Base-by-base conservation (phyloP, 2,329 filamentous ascomycete genomes). In the Tolypocladium pustulatum region DNA sequence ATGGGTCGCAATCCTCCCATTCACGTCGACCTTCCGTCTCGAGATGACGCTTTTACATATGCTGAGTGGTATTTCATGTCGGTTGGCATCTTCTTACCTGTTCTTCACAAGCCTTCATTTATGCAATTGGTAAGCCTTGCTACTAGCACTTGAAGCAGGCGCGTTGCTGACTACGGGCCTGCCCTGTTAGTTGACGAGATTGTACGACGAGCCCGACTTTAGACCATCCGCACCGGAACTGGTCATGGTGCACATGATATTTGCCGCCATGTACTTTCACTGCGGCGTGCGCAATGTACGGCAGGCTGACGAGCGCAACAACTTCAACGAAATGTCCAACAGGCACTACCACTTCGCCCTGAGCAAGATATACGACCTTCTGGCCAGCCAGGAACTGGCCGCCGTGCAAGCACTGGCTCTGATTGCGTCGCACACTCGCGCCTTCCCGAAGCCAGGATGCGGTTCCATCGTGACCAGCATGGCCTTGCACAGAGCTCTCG, bases 261-360 rank as follows among this genome's bases (percentile, higher is more conserved):
- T 94, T 60, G 87, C 89, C 13, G 86, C 85, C 55, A 88, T 93
- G 65, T 86, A 86, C 67, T 90, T 88, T 64, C 89, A 95, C 65
- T 89, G 86, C 60, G 86, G 87, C n/a, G 77, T 85, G 5, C 81
- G 89, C 25, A 91, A 91, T 65, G 76, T 78, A 61, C 78, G 84
- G 60, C 74, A 82, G 59, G 69, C 80, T 20, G 77, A 79, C 4
- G 77, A 81, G 59, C 78, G 81, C 60, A 74, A 75, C 8, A 76
- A 79, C 43, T 73, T 87, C 57, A 84, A 87, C 63, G 78, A 83
- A 1, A 74, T 86, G 56, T 89, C 88, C 4, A 89, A 91, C 71
- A 82, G 82, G 57, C 90, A 94, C 69, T 93, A 92, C 64, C 87
- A 91, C 66, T 93, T 86, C 67, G 81, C 86, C 1, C 73, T 92